Conservation (phyloP, 306 rosid species). For the Malus fusca region DNA sequence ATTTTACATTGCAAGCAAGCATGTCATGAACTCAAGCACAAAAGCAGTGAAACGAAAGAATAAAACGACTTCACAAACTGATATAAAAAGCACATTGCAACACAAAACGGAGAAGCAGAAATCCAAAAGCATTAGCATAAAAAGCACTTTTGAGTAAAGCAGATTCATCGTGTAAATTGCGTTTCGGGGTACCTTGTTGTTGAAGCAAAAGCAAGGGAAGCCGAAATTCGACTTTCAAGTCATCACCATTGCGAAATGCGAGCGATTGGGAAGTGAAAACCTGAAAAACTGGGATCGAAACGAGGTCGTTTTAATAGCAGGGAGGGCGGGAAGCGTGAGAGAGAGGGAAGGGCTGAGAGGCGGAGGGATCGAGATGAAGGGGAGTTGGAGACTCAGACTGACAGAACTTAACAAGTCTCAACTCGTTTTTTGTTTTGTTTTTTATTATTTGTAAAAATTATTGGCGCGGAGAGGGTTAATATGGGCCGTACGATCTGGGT, state of each 20-base stretch:
- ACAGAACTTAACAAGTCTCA: not conserved
- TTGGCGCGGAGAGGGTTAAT: not conserved
- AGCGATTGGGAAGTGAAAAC: not conserved
- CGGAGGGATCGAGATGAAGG: slow-evolving; percentile 30
- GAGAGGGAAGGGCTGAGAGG: not conserved
- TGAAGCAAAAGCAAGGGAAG: not conserved
- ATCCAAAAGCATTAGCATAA: not conserved
- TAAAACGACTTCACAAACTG: not conserved
- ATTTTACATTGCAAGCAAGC: not conserved
- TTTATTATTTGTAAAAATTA: not conserved
- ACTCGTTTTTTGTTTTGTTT: not conserved
- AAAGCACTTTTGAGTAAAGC: not conserved
- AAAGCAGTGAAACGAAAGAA: not conserved
- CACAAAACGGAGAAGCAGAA: not conserved
- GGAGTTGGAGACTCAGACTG: slow-evolving; percentile 34
- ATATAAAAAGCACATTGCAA: not conserved
- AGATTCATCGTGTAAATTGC: not conserved
- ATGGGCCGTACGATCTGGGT: not conserved
- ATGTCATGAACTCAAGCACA: not conserved
- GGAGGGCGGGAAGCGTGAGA: not conserved
- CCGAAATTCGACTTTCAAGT: not conserved
- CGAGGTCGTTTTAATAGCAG: slow-evolving; percentile 4
- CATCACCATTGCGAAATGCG: slow-evolving; percentile 3
- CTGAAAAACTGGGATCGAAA: not conserved
- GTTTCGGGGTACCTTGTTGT: slow-evolving; percentile 4